Base-by-base conservation (phyloP, 1,284 basidiomycete genomes). In the Grifola frondosa region DNA sequence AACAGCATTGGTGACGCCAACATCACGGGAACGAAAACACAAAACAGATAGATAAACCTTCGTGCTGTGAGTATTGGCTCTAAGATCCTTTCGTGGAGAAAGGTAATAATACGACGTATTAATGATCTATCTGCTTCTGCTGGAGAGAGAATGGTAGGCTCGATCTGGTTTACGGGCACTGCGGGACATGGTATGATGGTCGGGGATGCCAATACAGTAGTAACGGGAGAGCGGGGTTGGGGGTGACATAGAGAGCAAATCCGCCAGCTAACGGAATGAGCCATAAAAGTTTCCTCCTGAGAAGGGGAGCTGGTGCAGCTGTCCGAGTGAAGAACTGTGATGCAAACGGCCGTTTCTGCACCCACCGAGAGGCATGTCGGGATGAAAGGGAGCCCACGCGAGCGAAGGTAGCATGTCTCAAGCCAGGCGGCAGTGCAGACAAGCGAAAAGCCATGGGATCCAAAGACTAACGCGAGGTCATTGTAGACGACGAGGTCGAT, bases 21-120 rank as follows among this genome's bases (percentile, higher is more conserved):
- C 40, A 99, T 80, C 45, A 98, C 91, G 0, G 96, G 96, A 1
- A 87, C 66, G 65, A 99, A 99, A 36, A 98, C 73, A 49, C 78
- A 64, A 48, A 88, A 82, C 15, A 99, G 80, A 56, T 90, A 81
- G 25, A 95, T 65, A 68, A 99, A 98, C 21, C 96, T 81, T 41
- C 80, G 70, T 10, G 86, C 75, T 0, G 93, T 98, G 29, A 89
- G 76, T 41, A 98, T 63, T 3, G 94, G 96, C 62, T 98, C 94
- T 74, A 89, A 78, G 57, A 99, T 68, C 46, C 74, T 64, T 36
- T 74, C 71, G 28, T 68, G 69, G 11, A 88, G 57, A 30, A 84
- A 60, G 5, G 58, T 50, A 9, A 64, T 36, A 31, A 85, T 63
- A 38, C 74, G 67, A 2, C 67, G 59, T 9, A 63, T 46, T 22